phyloP scores from a whole-genome alignment of 768 basidiomycete species.

The Cystofilobasidium ferigula region DNA sequence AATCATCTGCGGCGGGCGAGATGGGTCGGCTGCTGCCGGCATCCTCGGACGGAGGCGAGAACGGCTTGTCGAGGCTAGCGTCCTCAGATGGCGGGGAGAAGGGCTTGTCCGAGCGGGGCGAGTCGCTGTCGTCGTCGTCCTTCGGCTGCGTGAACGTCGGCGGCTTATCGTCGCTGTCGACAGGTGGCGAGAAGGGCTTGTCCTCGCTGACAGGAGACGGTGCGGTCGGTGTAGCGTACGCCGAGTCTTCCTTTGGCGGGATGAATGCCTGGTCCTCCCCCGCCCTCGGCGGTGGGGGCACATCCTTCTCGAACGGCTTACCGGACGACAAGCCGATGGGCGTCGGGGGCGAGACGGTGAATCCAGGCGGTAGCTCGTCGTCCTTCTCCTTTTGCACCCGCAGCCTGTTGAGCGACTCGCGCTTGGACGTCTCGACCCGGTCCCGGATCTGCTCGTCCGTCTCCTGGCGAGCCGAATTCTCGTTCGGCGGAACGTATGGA shows the following conservation, averaged over 20 bases:
- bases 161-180: background rate
- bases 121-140: background rate
- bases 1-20: background rate
- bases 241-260: conserved; percentile 1
- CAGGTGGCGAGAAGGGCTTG: background rate
- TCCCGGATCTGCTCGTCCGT: conserved; percentile 1
- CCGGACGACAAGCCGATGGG: conserved; percentile 1
- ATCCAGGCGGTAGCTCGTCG: conserved; percentile 16
- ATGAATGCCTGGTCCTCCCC: background rate
- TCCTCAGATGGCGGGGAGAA: conserved; percentile 2
- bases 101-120: background rate
- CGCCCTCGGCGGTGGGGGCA: background rate
- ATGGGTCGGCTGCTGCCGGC: background rate
- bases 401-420: background rate
- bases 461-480: conserved; percentile 21
- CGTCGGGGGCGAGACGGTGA: conserved; percentile 13
- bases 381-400: conserved; percentile 10
- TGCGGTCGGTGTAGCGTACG: background rate
- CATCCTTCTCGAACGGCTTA: background rate
- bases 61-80: background rate
- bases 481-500: background rate
- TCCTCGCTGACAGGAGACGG: too few relatives aligned
- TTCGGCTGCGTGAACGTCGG: background rate
- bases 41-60: background rate
- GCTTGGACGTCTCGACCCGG: conserved; percentile 9